Conservation (phyloP, 2,329 filamentous ascomycete genomes). For the Phialophora verrucosa region DNA sequence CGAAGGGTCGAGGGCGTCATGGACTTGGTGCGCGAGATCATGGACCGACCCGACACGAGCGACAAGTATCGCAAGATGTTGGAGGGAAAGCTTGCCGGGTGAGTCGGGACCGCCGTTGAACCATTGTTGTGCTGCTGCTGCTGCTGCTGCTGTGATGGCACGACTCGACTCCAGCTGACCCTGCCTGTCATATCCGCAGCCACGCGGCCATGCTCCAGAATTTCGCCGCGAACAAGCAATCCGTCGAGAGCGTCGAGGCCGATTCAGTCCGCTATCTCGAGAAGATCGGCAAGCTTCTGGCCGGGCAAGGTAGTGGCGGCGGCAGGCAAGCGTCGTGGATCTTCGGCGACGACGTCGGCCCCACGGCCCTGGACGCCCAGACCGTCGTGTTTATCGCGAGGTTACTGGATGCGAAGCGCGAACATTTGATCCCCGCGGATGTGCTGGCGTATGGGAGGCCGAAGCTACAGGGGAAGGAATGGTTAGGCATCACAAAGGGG, state of each 20-base stretch:
- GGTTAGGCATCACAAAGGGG: slow-evolving; percentile 10
- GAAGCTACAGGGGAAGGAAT: slow-evolving; percentile 7
- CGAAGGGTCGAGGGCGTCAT: slow-evolving; percentile 20
- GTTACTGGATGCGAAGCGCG: slow-evolving; percentile 18
- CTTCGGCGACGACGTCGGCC: slow-evolving; percentile 17
- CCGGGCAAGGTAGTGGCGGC: neutral
- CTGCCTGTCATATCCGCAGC: neutral
- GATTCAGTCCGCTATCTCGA: slow-evolving; percentile 14
- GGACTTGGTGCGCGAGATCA: slow-evolving; percentile 10
- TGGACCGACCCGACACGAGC: slow-evolving; percentile 5
- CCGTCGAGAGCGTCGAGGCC: slow-evolving; percentile 8
- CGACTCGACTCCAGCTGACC: neutral
- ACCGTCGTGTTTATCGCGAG: slow-evolving; percentile 24
- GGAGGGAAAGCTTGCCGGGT: slow-evolving; percentile 13
- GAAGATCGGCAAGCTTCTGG: slow-evolving; percentile 8
- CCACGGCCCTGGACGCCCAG: slow-evolving; percentile 28
- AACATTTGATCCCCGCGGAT: slow-evolving; percentile 14
- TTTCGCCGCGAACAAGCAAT: neutral
- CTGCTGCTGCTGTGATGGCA: neutral
- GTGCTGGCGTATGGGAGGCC: slow-evolving; percentile 12
- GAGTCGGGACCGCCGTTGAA: neutral
- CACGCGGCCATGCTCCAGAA: neutral
- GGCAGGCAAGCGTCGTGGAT: slow-evolving; percentile 9
- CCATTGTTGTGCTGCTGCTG: neutral
- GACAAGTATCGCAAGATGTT: slow-evolving; percentile 13